Evolutionary conservation across 441 rosid genomes (phyloP).

Genomic region (California macrophylla): DNA sequence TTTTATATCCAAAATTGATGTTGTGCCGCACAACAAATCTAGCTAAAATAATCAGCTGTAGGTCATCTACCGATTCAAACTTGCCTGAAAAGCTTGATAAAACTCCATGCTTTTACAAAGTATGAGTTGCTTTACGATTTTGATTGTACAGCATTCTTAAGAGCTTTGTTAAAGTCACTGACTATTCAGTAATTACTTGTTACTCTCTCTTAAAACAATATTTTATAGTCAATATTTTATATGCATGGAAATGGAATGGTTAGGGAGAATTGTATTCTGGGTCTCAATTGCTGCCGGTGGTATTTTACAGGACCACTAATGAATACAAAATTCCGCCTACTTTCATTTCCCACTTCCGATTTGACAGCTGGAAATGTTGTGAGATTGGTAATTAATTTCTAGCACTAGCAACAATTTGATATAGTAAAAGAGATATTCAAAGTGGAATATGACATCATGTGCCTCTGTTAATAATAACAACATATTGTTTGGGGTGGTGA

Average conservation of each 20-base stretch:
- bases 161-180: not conserved
- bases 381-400: constrained; percentile 2
- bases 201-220: not conserved
- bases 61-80: not conserved
- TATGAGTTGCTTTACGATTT: not conserved
- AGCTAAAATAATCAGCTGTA: not conserved
- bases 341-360: constrained; percentile 12
- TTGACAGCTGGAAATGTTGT: not conserved
- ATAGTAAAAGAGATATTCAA: constrained; percentile 26
- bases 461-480: constrained; percentile 22
- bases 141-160: not conserved
- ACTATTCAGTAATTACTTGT: not conserved
- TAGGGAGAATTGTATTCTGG: not conserved
- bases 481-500: constrained; percentile 24
- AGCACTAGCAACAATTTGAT: constrained; percentile 23
- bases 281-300: not conserved
- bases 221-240: no score
- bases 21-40: not conserved
- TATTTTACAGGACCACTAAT: constrained; percentile 6
- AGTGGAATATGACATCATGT: constrained; percentile 42
- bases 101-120: not conserved
- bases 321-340: not conserved
- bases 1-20: not conserved
- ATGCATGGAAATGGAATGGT: not conserved
- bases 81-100: not conserved